A percentile compares a stretch with the other conserved stretches of the same genome.
These are phyloP conservation scores for Mycena chlorophos DNA, from an alignment of 768 basidiomycete genomes.

Conservation along the genomic window DNA sequence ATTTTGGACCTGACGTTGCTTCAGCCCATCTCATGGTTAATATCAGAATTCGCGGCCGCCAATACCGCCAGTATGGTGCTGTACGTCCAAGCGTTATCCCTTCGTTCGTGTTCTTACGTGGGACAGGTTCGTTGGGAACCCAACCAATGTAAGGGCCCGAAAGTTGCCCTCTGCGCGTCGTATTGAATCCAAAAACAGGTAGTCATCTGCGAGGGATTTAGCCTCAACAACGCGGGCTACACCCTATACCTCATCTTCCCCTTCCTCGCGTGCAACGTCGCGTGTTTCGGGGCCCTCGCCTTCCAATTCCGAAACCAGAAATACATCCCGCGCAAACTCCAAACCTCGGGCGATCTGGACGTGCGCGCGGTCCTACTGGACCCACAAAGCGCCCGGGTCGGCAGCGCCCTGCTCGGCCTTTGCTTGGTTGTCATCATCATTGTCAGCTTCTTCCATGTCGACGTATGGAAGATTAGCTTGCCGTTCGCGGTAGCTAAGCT, in stretches of 20 bases:
- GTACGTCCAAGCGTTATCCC: not conserved
- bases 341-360: constrained; percentile 38
- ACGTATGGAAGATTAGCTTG: constrained; percentile 82
- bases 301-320: constrained; percentile 59
- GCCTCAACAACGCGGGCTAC: constrained; percentile 73
- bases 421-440: constrained; percentile 77
- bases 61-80: constrained; percentile 76
- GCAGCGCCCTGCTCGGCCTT: constrained; percentile 60
- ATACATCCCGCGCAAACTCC: constrained; percentile 52
- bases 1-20: constrained; percentile 27
- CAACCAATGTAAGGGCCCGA: constrained; percentile 72
- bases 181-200: not conserved
- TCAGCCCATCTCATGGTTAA: constrained; percentile 65
- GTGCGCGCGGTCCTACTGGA: constrained; percentile 70
- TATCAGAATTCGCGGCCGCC: constrained; percentile 74
- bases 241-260: constrained; percentile 84
- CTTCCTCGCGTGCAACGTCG: constrained; percentile 65
- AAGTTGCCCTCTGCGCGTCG: not conserved
- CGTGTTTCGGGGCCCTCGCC: constrained; percentile 59
- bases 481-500: constrained; percentile 80
- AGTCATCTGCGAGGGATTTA: constrained; percentile 82
- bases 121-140: constrained; percentile 74
- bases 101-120: not conserved
- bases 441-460: constrained; percentile 71
- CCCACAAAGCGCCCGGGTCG: constrained; percentile 71